Conservation (phyloP, 306 rosid species). For the Citrullus colocynthis region DNA sequence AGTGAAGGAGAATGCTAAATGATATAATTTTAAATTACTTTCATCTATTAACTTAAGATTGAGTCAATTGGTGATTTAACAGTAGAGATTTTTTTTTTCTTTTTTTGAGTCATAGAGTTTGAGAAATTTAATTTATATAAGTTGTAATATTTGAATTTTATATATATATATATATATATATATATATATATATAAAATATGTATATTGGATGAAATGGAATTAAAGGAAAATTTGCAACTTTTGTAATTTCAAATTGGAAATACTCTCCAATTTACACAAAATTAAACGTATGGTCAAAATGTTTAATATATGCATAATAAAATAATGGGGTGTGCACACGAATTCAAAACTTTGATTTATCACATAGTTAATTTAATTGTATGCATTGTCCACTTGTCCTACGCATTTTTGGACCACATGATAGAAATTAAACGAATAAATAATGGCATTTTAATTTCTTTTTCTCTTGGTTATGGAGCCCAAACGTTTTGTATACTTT, state of each 20-base stretch:
- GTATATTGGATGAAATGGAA: background rate
- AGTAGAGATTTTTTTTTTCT: too few species aligned
- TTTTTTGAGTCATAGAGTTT: too few species aligned
- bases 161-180: too few species aligned
- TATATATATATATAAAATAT: too few species aligned
- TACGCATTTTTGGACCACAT: background rate
- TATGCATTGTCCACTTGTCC: background rate
- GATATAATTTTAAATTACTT: too few species aligned
- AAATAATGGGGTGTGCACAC: background rate
- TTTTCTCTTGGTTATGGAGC: conserved; percentile 4
- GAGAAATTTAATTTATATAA: background rate
- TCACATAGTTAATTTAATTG: background rate
- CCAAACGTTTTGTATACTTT: background rate
- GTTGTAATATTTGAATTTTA: background rate
- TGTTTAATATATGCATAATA: background rate
- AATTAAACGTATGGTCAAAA: background rate
- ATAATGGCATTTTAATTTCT: background rate
- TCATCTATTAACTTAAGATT: too few species aligned
- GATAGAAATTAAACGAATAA: background rate
- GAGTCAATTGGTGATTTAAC: too few species aligned
- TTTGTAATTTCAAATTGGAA: background rate
- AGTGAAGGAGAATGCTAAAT: too few species aligned
- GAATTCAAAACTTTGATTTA: background rate
- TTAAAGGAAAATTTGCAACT: background rate
- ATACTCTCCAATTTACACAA: background rate